Evolutionary conservation across 192 early-diverging fungal genomes (phyloP).

Genomic region (Podila epicladia): DNA sequence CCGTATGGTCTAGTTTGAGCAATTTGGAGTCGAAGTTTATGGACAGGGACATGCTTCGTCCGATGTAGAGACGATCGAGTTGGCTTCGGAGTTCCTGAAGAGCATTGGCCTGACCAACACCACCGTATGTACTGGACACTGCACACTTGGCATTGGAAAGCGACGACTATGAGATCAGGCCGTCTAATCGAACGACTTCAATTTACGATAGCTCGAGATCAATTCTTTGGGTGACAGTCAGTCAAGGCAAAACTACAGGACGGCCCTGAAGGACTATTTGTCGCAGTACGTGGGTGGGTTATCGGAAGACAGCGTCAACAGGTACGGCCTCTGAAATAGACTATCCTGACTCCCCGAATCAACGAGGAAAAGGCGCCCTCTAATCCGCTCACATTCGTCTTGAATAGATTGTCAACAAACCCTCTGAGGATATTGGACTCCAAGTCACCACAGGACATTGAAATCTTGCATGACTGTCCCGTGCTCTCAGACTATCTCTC

Average conservation of each 20-base stretch:
- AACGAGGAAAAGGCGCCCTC: not conserved
- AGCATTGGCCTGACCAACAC: slow-evolving; percentile 38
- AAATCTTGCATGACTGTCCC: slow-evolving; percentile 53
- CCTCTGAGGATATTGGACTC: slow-evolving; percentile 74
- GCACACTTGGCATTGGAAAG: too few relatives aligned
- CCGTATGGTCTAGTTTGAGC: slow-evolving; percentile 63
- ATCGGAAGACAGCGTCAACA: slow-evolving; percentile 60
- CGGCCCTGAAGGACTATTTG: slow-evolving; percentile 60
- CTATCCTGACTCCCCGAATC: not conserved
- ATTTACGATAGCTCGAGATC: slow-evolving; percentile 47
- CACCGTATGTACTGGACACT: slow-evolving; percentile 8
- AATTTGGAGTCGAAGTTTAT: slow-evolving; percentile 72
- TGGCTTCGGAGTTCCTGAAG: slow-evolving; percentile 59
- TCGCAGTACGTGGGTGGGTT: slow-evolving; percentile 32
- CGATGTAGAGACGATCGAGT: slow-evolving; percentile 69
- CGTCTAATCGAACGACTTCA: not conserved
- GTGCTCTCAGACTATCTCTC: slow-evolving; percentile 54
- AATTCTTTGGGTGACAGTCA: slow-evolving; percentile 55
- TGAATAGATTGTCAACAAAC: slow-evolving; percentile 59
- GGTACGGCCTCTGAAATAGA: slow-evolving; percentile 26
- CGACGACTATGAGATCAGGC: too few relatives aligned
- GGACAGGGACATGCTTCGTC: slow-evolving; percentile 60
- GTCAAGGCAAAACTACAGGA: slow-evolving; percentile 52
- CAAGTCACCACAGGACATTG: slow-evolving; percentile 62
- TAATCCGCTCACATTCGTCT: not conserved